A percentile compares a stretch with the other conserved stretches of the same genome.
Conservation (phyloP, 208 protist genomes). For the Leptomonas seymouri region DNA sequence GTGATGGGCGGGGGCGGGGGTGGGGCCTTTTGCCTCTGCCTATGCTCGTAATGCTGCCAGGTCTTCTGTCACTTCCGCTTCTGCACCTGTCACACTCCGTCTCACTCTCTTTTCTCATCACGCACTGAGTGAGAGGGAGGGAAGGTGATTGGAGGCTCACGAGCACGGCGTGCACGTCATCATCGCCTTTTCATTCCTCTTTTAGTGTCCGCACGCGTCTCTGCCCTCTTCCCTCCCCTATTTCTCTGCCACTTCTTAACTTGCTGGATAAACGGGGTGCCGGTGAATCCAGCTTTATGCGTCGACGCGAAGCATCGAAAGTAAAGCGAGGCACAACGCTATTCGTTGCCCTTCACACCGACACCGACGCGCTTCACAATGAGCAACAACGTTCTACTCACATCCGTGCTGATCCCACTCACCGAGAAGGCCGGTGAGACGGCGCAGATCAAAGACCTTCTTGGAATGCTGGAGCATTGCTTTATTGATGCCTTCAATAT, state of each 20-base stretch:
- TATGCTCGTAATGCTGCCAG: no score
- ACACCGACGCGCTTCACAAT: not conserved
- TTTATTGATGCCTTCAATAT: slow-evolving; percentile 67
- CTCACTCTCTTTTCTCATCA: no score
- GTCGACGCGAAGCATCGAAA: not conserved
- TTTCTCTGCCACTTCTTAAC: no score
- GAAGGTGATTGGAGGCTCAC: not conserved
- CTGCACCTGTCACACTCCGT: no score
- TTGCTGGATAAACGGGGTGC: no score
- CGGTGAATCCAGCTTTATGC: no score
- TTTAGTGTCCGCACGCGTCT: not conserved
- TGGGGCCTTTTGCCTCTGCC: no score
- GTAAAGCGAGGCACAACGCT: not conserved
- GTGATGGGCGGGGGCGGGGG: no score
- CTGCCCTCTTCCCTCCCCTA: no score
- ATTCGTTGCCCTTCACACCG: not conserved
- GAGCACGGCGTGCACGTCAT: not conserved
- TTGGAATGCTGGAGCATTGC: slow-evolving; percentile 66
- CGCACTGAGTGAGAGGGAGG: not conserved
- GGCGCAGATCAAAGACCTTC: slow-evolving; percentile 42
- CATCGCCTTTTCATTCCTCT: not conserved
- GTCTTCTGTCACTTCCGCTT: no score
- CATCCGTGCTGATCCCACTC: slow-evolving; percentile 24
- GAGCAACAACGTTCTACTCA: slow-evolving; percentile 10
- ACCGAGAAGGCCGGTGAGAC: slow-evolving; percentile 50